These are phyloP conservation scores for Batrachochytrium dendrobatidis DNA, from an alignment of 371 early-diverging fungal genomes.

Conservation along the genomic window DNA sequence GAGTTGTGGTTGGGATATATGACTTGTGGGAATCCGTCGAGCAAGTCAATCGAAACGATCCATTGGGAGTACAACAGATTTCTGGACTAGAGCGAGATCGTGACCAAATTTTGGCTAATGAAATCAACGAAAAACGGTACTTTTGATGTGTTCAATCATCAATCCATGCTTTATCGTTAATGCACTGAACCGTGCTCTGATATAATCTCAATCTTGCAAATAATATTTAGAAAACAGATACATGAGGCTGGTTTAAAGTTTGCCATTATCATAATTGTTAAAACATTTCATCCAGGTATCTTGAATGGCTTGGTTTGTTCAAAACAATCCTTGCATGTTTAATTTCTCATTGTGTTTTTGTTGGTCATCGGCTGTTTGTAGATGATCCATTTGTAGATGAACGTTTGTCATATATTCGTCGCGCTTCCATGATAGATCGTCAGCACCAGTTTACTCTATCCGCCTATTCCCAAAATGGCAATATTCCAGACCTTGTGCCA, in stretches of 20 bases:
- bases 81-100: slow-evolving; percentile 49
- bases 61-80: slow-evolving; percentile 43
- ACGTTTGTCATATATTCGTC: slow-evolving; percentile 51
- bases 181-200: background rate
- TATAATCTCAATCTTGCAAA: background rate
- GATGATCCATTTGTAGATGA: slow-evolving; percentile 62
- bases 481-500: background rate
- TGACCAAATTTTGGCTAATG: slow-evolving; percentile 50
- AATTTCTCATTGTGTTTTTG: too few relatives aligned
- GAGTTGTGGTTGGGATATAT: slow-evolving; percentile 62
- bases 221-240: slow-evolving; percentile 53
- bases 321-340: background rate
- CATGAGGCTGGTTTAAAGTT: slow-evolving; percentile 66
- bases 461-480: background rate
- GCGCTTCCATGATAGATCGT: slow-evolving; percentile 56
- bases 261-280: slow-evolving; percentile 59
- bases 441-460: slow-evolving; percentile 48
- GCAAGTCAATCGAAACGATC: slow-evolving; percentile 42
- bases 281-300: slow-evolving; percentile 15
- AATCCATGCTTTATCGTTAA: background rate
- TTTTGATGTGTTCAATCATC: background rate
- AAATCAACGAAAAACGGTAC: slow-evolving; percentile 62
- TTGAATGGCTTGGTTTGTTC: slow-evolving; percentile 14
- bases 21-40: slow-evolving; percentile 10
- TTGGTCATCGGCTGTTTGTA: too few relatives aligned